These are phyloP conservation scores for Phytophthora hibernalis DNA, from an alignment of 352 stramenopile species.

Conservation along the genomic window DNA sequence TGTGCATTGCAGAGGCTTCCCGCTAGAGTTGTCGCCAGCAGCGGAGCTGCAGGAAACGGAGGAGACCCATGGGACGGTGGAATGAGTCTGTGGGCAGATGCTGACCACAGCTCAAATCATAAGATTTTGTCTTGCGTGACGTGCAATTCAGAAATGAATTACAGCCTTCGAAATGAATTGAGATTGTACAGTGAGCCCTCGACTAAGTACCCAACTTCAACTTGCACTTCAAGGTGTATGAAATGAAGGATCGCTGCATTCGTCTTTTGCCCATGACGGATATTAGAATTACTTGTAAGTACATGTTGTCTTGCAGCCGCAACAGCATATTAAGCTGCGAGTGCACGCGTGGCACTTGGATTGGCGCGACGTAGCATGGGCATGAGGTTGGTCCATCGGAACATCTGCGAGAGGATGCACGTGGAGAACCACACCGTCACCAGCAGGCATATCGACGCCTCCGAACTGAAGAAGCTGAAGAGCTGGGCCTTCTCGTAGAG, in stretches of 20 bases:
- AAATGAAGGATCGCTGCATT: no score
- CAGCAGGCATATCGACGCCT: conserved; percentile 82
- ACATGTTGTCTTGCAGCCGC: not conserved
- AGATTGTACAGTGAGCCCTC: conserved; percentile 1
- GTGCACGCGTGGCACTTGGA: conserved; percentile 44
- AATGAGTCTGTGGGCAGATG: conserved; percentile 10
- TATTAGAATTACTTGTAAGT: conserved; percentile 3
- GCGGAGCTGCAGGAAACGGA: conserved; percentile 15
- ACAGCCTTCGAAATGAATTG: conserved; percentile 3
- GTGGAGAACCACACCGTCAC: conserved; percentile 91
- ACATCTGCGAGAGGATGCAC: conserved; percentile 90
- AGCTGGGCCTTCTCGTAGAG: conserved; percentile 83
- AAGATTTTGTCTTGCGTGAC: conserved; percentile 7
- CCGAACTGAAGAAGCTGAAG: conserved; percentile 89
- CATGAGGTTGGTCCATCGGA: conserved; percentile 83
- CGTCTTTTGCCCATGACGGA: not conserved
- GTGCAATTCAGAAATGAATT: conserved; percentile 7
- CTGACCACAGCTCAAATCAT: conserved; percentile 7
- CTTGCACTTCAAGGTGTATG: not conserved
- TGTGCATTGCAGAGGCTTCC: conserved; percentile 18
- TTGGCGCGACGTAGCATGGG: conserved; percentile 63
- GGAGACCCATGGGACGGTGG: conserved; percentile 19
- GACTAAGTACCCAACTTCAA: conserved; percentile 30
- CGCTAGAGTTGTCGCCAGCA: conserved; percentile 10
- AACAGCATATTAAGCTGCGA: conserved; percentile 40